Conservation (phyloP, 768 basidiomycete species). For the Lentinula sp. region DNA sequence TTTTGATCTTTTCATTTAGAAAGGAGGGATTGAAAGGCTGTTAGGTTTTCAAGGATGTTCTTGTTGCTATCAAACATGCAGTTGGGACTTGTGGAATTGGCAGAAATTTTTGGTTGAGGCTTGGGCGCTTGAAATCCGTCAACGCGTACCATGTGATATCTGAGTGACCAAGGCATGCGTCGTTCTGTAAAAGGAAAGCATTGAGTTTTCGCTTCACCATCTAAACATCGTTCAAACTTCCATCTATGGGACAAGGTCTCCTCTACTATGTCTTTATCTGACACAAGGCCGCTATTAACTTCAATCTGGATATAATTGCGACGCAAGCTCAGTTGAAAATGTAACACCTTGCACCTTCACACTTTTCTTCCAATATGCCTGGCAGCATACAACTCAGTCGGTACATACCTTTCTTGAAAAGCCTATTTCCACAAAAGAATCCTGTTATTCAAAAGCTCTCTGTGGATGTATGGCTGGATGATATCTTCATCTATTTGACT, state of each 20-base stretch:
- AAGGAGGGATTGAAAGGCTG: neutral
- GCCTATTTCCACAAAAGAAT: neutral
- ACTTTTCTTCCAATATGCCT: neutral
- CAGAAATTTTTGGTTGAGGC: too few relatives aligned
- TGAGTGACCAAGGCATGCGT: neutral
- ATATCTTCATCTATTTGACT: slow-evolving; percentile 32
- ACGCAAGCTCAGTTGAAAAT: neutral
- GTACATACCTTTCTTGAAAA: slow-evolving; percentile 3
- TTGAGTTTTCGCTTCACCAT: neutral
- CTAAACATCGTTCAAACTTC: neutral
- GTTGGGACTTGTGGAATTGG: too few relatives aligned
- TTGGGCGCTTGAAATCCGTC: neutral
- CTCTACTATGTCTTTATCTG: neutral
- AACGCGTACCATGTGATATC: neutral
- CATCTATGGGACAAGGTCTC: slow-evolving; percentile 3
- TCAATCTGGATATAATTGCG: neutral
- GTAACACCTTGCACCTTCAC: too few relatives aligned
- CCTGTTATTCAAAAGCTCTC: slow-evolving; percentile 18
- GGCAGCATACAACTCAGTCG: neutral
- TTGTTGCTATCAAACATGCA: neutral
- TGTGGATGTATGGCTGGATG: slow-evolving; percentile 37
- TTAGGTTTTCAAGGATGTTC: neutral
- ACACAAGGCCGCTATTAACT: neutral
- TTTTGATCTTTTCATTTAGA: neutral
- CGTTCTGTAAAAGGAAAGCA: neutral